phyloP scores from a whole-genome alignment of 176 grass and related monocot genomes.

The Triticum monococcum region DNA sequence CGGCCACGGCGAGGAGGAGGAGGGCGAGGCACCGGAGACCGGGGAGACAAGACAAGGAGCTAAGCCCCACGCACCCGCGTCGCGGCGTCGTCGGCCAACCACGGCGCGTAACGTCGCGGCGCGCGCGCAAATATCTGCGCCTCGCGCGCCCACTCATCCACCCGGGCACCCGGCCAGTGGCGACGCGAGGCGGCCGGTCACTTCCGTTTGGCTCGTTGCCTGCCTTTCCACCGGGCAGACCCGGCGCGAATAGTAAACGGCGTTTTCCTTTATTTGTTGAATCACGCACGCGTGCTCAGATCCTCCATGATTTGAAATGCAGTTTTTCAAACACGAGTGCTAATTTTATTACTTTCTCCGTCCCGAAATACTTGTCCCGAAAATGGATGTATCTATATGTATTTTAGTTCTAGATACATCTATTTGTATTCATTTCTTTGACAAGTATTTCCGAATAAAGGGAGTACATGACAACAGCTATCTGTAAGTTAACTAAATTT shows the following conservation, averaged over 20 bases:
- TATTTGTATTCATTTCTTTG: too few relatives aligned
- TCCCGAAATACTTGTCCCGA: too few relatives aligned
- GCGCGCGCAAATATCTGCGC: background rate
- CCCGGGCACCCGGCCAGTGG: background rate
- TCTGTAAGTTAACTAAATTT: too few relatives aligned
- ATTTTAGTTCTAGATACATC: too few relatives aligned
- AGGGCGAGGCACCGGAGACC: background rate
- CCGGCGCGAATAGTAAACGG: background rate
- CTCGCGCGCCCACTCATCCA: background rate
- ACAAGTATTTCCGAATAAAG: too few relatives aligned
- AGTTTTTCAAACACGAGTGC: too few relatives aligned
- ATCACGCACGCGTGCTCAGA: background rate
- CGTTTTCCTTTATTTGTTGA: background rate
- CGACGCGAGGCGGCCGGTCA: slow-evolving; percentile 8
- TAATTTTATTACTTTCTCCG: too few relatives aligned
- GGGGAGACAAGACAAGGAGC: background rate
- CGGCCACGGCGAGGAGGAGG: slow-evolving; percentile 12
- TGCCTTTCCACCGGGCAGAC: background rate
- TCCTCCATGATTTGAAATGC: too few relatives aligned
- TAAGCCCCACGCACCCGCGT: background rate
- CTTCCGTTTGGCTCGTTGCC: background rate
- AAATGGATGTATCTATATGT: too few relatives aligned
- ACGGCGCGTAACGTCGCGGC: slow-evolving; percentile 36
- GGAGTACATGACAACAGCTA: too few relatives aligned
- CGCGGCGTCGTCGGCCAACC: slow-evolving; percentile 37